phyloP scores from a whole-genome alignment of 345 rosid genomes.

The Salix arbutifolia region DNA sequence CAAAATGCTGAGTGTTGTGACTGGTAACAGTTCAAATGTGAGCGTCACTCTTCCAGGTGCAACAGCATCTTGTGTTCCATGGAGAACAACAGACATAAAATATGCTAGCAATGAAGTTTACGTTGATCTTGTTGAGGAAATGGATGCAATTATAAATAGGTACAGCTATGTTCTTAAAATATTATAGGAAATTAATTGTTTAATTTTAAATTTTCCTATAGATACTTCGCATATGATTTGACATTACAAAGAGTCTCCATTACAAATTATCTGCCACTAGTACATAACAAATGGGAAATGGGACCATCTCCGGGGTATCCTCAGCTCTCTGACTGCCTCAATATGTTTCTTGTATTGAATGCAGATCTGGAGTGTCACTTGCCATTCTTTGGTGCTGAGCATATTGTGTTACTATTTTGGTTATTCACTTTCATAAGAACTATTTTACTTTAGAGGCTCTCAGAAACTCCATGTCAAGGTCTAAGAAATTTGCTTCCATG shows the following conservation, averaged over 20 bases:
- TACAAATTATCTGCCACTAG: not conserved
- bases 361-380: not conserved
- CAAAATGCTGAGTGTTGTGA: conserved; percentile 90
- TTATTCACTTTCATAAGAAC: not conserved
- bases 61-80: conserved; percentile 82
- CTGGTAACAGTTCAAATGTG: conserved; percentile 80
- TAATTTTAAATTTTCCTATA: not conserved
- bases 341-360: not conserved
- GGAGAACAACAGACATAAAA: conserved; percentile 82
- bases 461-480: not conserved
- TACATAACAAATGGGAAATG: not conserved
- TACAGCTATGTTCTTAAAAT: conserved; percentile 11
- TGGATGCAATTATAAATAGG: conserved; percentile 91
- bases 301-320: not conserved
- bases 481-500: not conserved
- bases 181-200: not conserved
- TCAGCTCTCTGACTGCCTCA: not conserved
- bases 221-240: not conserved
- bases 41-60: conserved; percentile 84
- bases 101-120: conserved; percentile 85
- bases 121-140: conserved; percentile 89
- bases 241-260: not conserved
- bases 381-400: not conserved
- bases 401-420: not conserved
- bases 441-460: not conserved